Base-by-base conservation (phyloP, 345 rosid genomes). In the Eucalyptus fibrosa region DNA sequence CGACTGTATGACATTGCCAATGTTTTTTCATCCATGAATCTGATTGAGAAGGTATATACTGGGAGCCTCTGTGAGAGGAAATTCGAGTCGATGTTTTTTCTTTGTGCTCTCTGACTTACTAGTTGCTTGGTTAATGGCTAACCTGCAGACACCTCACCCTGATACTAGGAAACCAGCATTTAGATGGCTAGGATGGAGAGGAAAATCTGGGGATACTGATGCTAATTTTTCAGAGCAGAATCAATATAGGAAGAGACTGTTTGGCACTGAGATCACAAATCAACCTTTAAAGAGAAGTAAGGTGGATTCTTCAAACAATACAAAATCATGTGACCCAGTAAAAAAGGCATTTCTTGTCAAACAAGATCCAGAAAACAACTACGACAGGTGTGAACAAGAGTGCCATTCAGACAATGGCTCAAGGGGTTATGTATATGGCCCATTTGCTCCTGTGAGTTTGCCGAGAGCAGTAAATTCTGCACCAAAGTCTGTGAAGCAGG, bases 1-100 rank as follows among this genome's bases (percentile, higher is more conserved):
- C 94, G 98, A 87, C 92, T 96, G 32, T 96, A 97, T 89, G 99
- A 96, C 92, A 95, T 97, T 87, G 99, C 97, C 81, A 97, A 97
- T 92, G 97, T 96, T 87, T 94, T 96, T 89, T 93, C 98, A 87
- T 96, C 97, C 12, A 92, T 96, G 92, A 94, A 94, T 86, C 89
- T 97, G 88, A 96, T 97, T 55, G 97, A 97, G 87, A 97, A 97
- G 99, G 98, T 97, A 93, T 59, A 80, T 40, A 28, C 26, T 42
- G 10, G 69, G 40, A 44, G 44, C 86, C 86, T 24, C 89, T 12
- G 55, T 72, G 37, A 87, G 37, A 87, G 40, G 47, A 51, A 51
- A 55, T 53, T 2, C 32, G 44, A 16, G 45, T 91, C 18, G 14
- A 87, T 69, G 59, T 18, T 12, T 17, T 26, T 30, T 60, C 14